Evolutionary conservation across 2,329 filamentous ascomycete genomes (phyloP), one percentile per base, ranked within the genome.

Genomic region (Colletotrichum cordylinicola): DNA sequence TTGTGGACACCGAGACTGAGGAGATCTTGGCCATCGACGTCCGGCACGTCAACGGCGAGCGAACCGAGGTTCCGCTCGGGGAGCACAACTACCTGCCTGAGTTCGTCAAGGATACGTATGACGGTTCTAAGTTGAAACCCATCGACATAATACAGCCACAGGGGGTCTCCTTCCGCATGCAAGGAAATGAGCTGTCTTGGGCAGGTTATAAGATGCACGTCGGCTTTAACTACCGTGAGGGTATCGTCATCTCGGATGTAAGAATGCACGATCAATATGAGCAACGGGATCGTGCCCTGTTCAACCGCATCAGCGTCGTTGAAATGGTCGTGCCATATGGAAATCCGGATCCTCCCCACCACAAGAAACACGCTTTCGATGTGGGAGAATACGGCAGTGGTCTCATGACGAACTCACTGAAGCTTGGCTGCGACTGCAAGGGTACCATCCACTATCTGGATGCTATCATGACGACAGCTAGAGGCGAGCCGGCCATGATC

Each of bases 121-220:
- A 87, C 16, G 83, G 91, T 18, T 84, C 87, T 43, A 90, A 90
- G 67, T 80, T 92, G 35, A 95, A 94, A 83, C 93, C 94, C 6
- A 89, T 96, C 80, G 91, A 94, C 78, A 92, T 96, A 56, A 88
- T 91, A 2, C 94, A 96, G 80, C 89, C 90, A 39, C 90, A 94
- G 31, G 93, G 93, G 0, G 89, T 93, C 0, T 93, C 91, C 2
- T 95, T 95, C 83, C 86, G 84, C 1, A 87, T 94, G 24, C 84
- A 85, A 73, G 69, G 86, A 52, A 84, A 89, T 79, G 85, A 81
- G 76, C 55, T 78, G 8, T 92, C 92, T 82, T 85, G 91, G 71
- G 90, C 93, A 15, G 87, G 87, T 6, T 92, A 90, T 83, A 92
- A 91, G 65, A 84, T 85, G 83, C 84, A 85, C 68, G 79, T 89